A percentile compares a stretch with the other conserved stretches of the same genome.
phyloP scores from a whole-genome alignment of 495 filamentous ascomycete genomes.

The Cercophora sp. region DNA sequence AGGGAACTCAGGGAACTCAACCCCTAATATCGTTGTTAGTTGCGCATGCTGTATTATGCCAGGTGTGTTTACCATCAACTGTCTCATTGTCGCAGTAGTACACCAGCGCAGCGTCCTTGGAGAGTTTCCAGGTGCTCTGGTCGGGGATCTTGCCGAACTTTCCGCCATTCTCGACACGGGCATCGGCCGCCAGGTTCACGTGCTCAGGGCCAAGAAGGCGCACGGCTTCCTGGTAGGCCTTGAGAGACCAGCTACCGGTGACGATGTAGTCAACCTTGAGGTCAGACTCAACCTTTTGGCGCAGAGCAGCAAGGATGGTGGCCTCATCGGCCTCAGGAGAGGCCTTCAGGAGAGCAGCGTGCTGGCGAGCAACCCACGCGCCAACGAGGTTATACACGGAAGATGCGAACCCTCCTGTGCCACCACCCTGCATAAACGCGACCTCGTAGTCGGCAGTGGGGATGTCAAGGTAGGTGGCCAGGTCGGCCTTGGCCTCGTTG shows the following conservation, averaged over 20 bases:
- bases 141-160: slow-evolving; percentile 84
- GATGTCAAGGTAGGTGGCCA: slow-evolving; percentile 67
- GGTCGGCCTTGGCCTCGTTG: slow-evolving; percentile 58
- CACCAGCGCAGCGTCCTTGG: slow-evolving; percentile 67
- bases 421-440: slow-evolving; percentile 78
- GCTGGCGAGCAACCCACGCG: slow-evolving; percentile 70
- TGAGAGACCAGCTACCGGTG: slow-evolving; percentile 89
- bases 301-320: slow-evolving; percentile 49
- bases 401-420: slow-evolving; percentile 77
- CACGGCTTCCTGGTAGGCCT: slow-evolving; percentile 81
- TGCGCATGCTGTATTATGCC: too few species aligned
- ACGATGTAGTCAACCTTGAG: slow-evolving; percentile 85
- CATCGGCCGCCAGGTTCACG: slow-evolving; percentile 74
- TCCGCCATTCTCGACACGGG: slow-evolving; percentile 65
- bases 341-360: slow-evolving; percentile 36
- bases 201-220: slow-evolving; percentile 70
- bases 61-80: slow-evolving; percentile 56
- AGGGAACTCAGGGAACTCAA: slow-evolving; percentile 85
- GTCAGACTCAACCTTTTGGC: slow-evolving; percentile 58
- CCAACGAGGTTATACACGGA: slow-evolving; percentile 75
- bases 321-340: slow-evolving; percentile 42
- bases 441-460: slow-evolving; percentile 68
- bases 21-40: slow-evolving; percentile 40
- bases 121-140: slow-evolving; percentile 73
- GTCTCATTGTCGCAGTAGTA: slow-evolving; percentile 96